Conservation (phyloP, 2,329 filamentous ascomycete genomes). For the Phoma sp. region DNA sequence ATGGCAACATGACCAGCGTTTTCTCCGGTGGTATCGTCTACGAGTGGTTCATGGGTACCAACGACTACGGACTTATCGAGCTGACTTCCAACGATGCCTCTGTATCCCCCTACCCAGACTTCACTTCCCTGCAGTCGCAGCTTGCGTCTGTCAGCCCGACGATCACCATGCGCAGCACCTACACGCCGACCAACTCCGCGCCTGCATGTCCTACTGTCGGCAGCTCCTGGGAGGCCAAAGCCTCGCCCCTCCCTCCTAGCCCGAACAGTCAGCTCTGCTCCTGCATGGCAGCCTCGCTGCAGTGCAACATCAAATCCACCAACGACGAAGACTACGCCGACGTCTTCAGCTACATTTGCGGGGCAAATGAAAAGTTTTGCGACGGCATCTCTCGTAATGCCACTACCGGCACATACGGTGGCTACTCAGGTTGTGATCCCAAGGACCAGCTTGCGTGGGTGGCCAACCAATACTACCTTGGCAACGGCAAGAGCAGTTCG, state of each 20-base stretch:
- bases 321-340: slow-evolving; percentile 65
- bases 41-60: slow-evolving; percentile 93
- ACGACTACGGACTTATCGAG: slow-evolving; percentile 84
- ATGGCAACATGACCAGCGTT: slow-evolving; percentile 81
- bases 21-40: slow-evolving; percentile 98
- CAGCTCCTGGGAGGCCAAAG: slow-evolving; percentile 71
- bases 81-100: slow-evolving; percentile 63
- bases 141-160: slow-evolving; percentile 71
- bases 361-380: slow-evolving; percentile 62
- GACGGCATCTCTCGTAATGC: slow-evolving; percentile 71
- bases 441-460: slow-evolving; percentile 75
- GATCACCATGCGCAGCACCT: slow-evolving; percentile 68
- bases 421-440: slow-evolving; percentile 75
- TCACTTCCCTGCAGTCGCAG: slow-evolving; percentile 71
- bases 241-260: slow-evolving; percentile 75
- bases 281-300: slow-evolving; percentile 79
- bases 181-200: slow-evolving; percentile 73
- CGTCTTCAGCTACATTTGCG: slow-evolving; percentile 79
- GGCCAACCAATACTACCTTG: slow-evolving; percentile 72
- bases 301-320: slow-evolving; percentile 72
- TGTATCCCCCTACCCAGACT: slow-evolving; percentile 72
- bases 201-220: slow-evolving; percentile 73
- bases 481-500: slow-evolving; percentile 52
- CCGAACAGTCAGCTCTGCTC: slow-evolving; percentile 80
- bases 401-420: slow-evolving; percentile 72